Base-by-base conservation (phyloP, 495 filamentous ascomycete species). In the Penicillium desertorum region DNA sequence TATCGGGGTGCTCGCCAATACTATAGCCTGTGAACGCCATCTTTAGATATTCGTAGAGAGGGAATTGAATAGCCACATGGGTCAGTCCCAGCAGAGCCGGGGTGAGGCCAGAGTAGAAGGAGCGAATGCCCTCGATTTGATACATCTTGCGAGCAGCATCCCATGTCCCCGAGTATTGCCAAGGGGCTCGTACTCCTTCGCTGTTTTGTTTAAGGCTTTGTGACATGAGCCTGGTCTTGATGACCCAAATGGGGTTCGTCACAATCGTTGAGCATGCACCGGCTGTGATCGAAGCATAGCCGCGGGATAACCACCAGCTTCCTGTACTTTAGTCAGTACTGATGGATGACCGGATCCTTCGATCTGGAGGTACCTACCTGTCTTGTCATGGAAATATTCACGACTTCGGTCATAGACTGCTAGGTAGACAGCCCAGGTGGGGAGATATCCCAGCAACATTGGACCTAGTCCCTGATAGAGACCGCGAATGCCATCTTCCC, bases 221-320 rank as follows among this genome's bases (percentile, higher is more conserved):
- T 4, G 95, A 94, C 93, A 97, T 97, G 39, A 99, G 81, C 58
- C 94, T 83, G 32, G 94, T 99, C 70, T 99, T 99, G 74, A 99
- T 96, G 27, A 99, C 95, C 94, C 94, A 99, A 56, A 99, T 99
- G 0, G 94, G 94, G 72, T 99, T 99, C n/a, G 94, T 99, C 54
- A 83, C 89, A 59, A 98, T 83, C 4, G 95, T 98, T 53, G 91
- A 96, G 69, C 89, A 96, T 53, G 87, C 90, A 17, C 94, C 94
- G 32, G 91, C 94, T 37, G 89, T 84, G 58, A 99, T 81, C 22
- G 95, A 94, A 25, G 95, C 92, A 73, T 82, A 81, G 17, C 84
- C 78, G 62, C 85, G 80, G 51, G 82, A 79, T 36, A 87, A 64
- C 77, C 83, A 86, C 73, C 81, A 82, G 62, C 77, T 85, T 59